Percentiles rank a stretch among this genome's conserved stretches.
phyloP scores from a whole-genome alignment of 805 yeast species.

The Sugiyamaella chiloensis region DNA sequence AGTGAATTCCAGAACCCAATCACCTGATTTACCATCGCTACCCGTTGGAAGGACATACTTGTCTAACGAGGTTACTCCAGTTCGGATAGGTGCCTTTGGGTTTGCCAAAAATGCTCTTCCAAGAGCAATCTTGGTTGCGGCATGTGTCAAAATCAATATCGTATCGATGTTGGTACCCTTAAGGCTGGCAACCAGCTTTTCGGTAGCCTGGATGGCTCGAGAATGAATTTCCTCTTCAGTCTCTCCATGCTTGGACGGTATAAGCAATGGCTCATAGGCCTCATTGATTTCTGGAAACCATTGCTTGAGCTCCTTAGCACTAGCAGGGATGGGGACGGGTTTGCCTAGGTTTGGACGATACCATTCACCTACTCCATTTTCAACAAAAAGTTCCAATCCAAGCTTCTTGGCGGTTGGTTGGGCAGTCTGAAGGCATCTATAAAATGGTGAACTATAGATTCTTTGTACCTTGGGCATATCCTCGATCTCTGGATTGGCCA shows the following conservation, averaged over 20 bases:
- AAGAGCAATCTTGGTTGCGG: conserved; percentile 85
- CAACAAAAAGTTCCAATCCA: conserved; percentile 59
- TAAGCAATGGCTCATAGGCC: conserved; percentile 52
- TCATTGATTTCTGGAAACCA: conserved; percentile 50
- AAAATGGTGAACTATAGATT: conserved; percentile 79
- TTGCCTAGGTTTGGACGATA: conserved; percentile 59
- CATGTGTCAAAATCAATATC: conserved; percentile 81
- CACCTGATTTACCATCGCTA: conserved; percentile 27
- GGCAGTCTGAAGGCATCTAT: conserved; percentile 82
- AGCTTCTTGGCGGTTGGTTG: conserved; percentile 62
- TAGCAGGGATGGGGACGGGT: conserved; percentile 62
- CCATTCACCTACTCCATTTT: conserved; percentile 92
- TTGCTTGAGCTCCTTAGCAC: conserved; percentile 45
- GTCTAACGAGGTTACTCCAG: conserved; percentile 86
- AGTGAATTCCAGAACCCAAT: conserved; percentile 64
- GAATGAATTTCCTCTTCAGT: conserved; percentile 62
- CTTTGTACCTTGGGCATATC: conserved; percentile 60
- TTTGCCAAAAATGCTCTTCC: conserved; percentile 71
- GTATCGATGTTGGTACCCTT: conserved; percentile 61
- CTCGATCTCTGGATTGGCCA: conserved; percentile 38
- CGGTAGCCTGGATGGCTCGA: conserved; percentile 57
- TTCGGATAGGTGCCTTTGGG: conserved; percentile 50
- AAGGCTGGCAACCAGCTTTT: conserved; percentile 53
- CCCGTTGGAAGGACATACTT: conserved; percentile 40
- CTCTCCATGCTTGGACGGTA: conserved; percentile 72